These are phyloP conservation scores for Brasenia schreberi DNA, from an alignment of 164 flowering plant species.

Conservation along the genomic window DNA sequence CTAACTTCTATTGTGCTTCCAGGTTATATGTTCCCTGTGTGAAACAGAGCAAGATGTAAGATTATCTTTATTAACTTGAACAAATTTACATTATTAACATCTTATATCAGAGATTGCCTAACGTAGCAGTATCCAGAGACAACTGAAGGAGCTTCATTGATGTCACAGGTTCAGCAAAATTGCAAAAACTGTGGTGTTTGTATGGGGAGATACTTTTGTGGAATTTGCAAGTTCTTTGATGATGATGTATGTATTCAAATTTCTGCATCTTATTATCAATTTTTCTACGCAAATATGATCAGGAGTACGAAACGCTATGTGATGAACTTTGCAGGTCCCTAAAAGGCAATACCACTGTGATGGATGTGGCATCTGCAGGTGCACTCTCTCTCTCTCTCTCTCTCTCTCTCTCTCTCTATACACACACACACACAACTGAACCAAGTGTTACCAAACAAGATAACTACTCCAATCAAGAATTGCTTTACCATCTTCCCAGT, in stretches of 20 bases:
- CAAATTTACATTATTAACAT: no score
- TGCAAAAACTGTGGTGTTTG: slow-evolving; percentile 77
- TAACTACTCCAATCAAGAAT: no score
- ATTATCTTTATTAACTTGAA: neutral
- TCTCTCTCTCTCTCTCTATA: neutral
- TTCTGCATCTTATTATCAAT: neutral
- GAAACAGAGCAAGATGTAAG: slow-evolving; percentile 83
- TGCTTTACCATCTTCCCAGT: no score
- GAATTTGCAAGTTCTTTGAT: slow-evolving; percentile 76
- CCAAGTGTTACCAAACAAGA: no score
- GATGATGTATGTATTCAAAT: slow-evolving; percentile 46
- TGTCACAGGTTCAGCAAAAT: slow-evolving; percentile 53
- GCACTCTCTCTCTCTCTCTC: neutral
- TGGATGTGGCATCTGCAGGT: slow-evolving; percentile 90
- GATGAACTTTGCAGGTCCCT: slow-evolving; percentile 33
- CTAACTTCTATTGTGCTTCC: slow-evolving; percentile 7
- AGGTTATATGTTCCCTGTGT: slow-evolving; percentile 87
- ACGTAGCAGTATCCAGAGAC: no score
- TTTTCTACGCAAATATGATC: neutral
- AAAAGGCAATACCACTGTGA: slow-evolving; percentile 89
- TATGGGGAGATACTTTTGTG: slow-evolving; percentile 76
- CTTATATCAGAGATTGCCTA: no score
- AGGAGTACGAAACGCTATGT: neutral
- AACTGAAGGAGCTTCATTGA: neutral
- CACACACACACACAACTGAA: no score